Evolutionary conservation across 2,329 filamentous ascomycete species (phyloP).

Genomic region (Lomentospora prolificans): DNA sequence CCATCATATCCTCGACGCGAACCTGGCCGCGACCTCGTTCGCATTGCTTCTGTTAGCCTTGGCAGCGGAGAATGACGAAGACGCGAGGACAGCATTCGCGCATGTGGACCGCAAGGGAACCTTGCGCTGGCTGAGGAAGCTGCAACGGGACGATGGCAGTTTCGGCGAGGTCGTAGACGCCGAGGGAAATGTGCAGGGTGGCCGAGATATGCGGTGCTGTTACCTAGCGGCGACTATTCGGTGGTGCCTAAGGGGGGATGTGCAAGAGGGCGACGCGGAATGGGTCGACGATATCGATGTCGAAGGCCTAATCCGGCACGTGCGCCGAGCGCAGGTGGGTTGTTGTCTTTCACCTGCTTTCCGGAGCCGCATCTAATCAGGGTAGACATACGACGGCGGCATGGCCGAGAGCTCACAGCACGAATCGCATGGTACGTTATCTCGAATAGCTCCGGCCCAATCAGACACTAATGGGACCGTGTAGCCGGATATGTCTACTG

Average conservation of each 20-base stretch:
- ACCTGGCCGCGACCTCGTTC: constrained; percentile 82
- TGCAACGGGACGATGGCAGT: constrained; percentile 79
- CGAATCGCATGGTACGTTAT: constrained; percentile 65
- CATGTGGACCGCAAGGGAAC: constrained; percentile 59
- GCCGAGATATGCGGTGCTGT: constrained; percentile 77
- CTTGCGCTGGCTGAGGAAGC: constrained; percentile 59
- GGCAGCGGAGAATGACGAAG: constrained; percentile 34
- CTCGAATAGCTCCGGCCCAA: too few species aligned
- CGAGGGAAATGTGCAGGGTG: constrained; percentile 55
- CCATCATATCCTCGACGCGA: constrained; percentile 33
- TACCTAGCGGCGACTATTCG: constrained; percentile 75
- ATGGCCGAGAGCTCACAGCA: constrained; percentile 68
- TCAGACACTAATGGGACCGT: constrained; percentile 7
- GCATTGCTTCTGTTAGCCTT: constrained; percentile 64
- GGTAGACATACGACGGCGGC: constrained; percentile 73
- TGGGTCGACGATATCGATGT: constrained; percentile 66
- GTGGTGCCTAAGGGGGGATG: constrained; percentile 65
- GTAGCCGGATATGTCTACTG: constrained; percentile 89
- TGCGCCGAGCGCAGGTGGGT: constrained; percentile 49
- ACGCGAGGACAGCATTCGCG: constrained; percentile 34
- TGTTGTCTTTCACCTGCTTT: neutral
- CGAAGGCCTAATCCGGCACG: constrained; percentile 57
- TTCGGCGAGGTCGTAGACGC: constrained; percentile 75
- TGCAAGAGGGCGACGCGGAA: constrained; percentile 37
- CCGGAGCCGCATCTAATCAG: neutral